phyloP scores from a whole-genome alignment of 2,329 filamentous ascomycete species.

The Penicillium palitans region DNA sequence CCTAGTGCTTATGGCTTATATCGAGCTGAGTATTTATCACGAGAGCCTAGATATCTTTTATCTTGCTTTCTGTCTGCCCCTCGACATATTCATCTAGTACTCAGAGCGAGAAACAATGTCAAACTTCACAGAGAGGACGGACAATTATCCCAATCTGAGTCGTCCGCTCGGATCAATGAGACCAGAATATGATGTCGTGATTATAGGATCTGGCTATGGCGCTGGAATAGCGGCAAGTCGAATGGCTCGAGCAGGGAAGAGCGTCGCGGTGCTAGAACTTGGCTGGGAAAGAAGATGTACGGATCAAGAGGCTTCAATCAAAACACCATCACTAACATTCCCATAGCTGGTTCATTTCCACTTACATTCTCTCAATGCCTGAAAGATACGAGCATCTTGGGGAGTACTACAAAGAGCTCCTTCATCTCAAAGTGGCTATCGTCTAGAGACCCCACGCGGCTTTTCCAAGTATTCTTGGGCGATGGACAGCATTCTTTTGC shows the following conservation, averaged over 20 bases:
- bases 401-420: background rate
- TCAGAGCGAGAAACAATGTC: conserved; percentile 3
- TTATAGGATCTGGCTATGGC: conserved; percentile 70
- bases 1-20: background rate
- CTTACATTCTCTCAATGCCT: conserved; percentile 12
- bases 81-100: background rate
- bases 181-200: conserved; percentile 61
- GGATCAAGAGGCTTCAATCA: background rate
- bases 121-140: background rate
- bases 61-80: background rate
- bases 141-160: conserved; percentile 12
- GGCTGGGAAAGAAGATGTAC: conserved; percentile 63
- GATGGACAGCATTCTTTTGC: conserved; percentile 64
- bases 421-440: conserved; percentile 9
- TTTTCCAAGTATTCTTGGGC: conserved; percentile 65
- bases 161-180: conserved; percentile 9
- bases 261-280: conserved; percentile 65
- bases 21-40: background rate
- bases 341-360: conserved; percentile 17
- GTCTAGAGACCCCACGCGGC: conserved; percentile 56
- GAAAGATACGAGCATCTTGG: conserved; percentile 13
- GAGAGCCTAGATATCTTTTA: background rate
- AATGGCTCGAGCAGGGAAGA: conserved; percentile 61
- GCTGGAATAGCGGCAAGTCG: conserved; percentile 65
- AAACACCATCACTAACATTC: background rate